A percentile compares a stretch with the other conserved stretches of the same genome.
phyloP scores from a whole-genome alignment of 2,329 filamentous ascomycete genomes.

The Teratosphaeria zuluensis region DNA sequence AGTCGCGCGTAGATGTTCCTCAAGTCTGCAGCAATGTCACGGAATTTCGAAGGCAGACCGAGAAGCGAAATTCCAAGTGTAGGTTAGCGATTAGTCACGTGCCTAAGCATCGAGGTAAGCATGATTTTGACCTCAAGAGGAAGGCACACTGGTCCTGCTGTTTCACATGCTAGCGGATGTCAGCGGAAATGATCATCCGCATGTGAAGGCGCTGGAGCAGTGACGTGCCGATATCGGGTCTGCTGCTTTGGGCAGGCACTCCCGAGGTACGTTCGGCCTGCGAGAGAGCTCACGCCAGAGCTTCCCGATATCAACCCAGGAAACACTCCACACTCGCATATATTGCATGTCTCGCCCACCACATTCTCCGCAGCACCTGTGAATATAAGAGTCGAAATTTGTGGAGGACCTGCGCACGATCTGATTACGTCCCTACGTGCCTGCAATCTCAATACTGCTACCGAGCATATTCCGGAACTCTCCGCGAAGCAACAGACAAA shows the following conservation, averaged over 20 bases:
- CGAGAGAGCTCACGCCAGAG: not conserved
- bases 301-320: not conserved
- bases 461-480: not conserved
- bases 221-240: not conserved
- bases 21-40: not conserved
- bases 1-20: not conserved
- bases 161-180: not conserved
- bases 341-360: not conserved
- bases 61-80: not conserved
- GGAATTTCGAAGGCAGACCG: too few relatives aligned
- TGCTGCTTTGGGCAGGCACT: not conserved
- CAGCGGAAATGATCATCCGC: not conserved
- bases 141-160: not conserved
- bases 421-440: not conserved
- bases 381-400: not conserved
- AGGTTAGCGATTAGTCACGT: not conserved
- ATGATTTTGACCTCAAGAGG: not conserved
- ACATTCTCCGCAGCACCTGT: not conserved
- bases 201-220: not conserved
- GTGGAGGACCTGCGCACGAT: not conserved
- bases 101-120: not conserved
- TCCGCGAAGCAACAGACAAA: not conserved
- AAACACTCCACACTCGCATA: not conserved
- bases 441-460: not conserved
- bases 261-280: not conserved